Evolutionary conservation across 2,329 filamentous ascomycete genomes (phyloP).

Genomic region (Ophidiomyces ophidiicola): DNA sequence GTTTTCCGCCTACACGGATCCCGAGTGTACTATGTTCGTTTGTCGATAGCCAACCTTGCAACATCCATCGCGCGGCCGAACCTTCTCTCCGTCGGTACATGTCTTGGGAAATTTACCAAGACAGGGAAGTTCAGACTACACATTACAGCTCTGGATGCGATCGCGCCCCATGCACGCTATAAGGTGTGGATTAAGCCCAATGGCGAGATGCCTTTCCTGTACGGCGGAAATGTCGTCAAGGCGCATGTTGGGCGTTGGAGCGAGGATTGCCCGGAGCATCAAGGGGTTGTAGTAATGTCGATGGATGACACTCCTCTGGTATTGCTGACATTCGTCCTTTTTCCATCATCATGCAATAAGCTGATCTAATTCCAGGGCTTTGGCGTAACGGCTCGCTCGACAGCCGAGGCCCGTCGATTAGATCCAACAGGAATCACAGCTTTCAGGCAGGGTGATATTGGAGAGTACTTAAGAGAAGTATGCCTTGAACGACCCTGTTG

Average conservation of each 20-base stretch:
- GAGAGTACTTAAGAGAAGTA: slow-evolving; percentile 80
- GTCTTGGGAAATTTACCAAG: slow-evolving; percentile 86
- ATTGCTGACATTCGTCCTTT: slow-evolving; percentile 21
- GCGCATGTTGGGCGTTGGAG: slow-evolving; percentile 72
- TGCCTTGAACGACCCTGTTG: slow-evolving; percentile 9
- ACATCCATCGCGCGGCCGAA: slow-evolving; percentile 71
- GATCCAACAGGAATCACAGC: slow-evolving; percentile 83
- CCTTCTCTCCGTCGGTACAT: slow-evolving; percentile 78
- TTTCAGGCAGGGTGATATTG: slow-evolving; percentile 86
- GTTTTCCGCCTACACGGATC: slow-evolving; percentile 75
- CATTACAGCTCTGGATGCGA: slow-evolving; percentile 74
- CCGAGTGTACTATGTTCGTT: slow-evolving; percentile 82
- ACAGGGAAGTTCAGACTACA: slow-evolving; percentile 89
- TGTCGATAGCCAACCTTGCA: slow-evolving; percentile 81
- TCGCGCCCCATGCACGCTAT: slow-evolving; percentile 82
- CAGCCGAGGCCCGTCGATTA: slow-evolving; percentile 66
- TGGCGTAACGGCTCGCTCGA: slow-evolving; percentile 78
- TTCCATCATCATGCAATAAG: not conserved
- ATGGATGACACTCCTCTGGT: slow-evolving; percentile 79
- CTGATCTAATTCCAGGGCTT: slow-evolving; percentile 53
- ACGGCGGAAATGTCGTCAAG: slow-evolving; percentile 80
- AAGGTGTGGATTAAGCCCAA: slow-evolving; percentile 97
- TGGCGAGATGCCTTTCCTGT: slow-evolving; percentile 94
- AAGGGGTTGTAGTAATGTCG: slow-evolving; percentile 76
- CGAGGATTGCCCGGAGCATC: slow-evolving; percentile 86